Percentiles rank a stretch among this genome's conserved stretches.
These are phyloP conservation scores for Leccinum subrobustum DNA, from an alignment of 1,284 basidiomycete genomes.

Conservation along the genomic window DNA sequence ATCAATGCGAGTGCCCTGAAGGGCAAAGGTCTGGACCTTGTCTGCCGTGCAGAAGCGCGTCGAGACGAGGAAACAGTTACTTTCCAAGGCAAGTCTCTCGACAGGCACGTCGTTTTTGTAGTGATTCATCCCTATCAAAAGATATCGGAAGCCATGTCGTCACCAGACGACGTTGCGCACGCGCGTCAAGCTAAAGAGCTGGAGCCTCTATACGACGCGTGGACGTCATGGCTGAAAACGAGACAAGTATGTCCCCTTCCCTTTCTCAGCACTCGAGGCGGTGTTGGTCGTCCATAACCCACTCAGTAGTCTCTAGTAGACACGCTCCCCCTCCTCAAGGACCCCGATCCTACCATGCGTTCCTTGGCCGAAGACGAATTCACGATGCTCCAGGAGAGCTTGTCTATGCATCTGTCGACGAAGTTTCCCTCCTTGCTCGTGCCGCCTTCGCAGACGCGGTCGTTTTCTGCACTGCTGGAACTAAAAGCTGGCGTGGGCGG, in stretches of 20 bases:
- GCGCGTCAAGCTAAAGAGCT: slow-evolving; percentile 51
- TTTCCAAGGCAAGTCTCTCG: slow-evolving; percentile 28
- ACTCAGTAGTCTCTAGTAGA: slow-evolving; percentile 63
- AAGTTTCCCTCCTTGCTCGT: slow-evolving; percentile 74
- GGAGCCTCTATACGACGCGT: slow-evolving; percentile 51
- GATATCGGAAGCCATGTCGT: slow-evolving; percentile 34
- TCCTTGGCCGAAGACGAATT: slow-evolving; percentile 77
- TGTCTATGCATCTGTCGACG: slow-evolving; percentile 48
- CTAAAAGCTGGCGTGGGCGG: slow-evolving; percentile 94
- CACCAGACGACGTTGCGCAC: slow-evolving; percentile 41
- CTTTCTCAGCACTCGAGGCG: background rate
- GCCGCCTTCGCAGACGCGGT: slow-evolving; percentile 62
- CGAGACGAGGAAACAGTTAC: background rate
- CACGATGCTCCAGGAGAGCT: slow-evolving; percentile 45
- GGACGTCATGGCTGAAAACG: slow-evolving; percentile 45
- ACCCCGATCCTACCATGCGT: slow-evolving; percentile 77
- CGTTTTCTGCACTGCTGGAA: slow-evolving; percentile 82
- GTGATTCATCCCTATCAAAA: slow-evolving; percentile 12
- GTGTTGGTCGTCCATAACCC: slow-evolving; percentile 11
- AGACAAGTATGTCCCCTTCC: slow-evolving; percentile 39
- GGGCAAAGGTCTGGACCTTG: too few relatives aligned
- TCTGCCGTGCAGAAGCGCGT: too few relatives aligned
- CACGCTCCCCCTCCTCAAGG: slow-evolving; percentile 61
- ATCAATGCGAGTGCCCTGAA: too few relatives aligned
- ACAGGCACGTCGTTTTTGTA: too few relatives aligned